Evolutionary conservation across 164 flowering plant genomes (phyloP), one percentile per base, ranked within the genome.

Genomic region (Platanus orientalis): DNA sequence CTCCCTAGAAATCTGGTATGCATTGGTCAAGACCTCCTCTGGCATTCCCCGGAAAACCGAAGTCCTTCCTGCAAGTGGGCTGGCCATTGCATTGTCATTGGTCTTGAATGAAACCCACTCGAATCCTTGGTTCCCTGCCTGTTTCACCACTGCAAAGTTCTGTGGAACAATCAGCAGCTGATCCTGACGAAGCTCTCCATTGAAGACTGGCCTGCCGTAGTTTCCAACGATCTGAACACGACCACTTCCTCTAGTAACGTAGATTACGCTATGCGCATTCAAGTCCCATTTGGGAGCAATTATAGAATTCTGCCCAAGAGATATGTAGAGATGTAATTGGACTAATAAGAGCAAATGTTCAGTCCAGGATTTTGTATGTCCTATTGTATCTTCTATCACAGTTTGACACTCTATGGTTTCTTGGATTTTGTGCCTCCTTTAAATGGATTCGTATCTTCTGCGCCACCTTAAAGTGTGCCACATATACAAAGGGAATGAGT

Each of bases 41-140:
- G 92, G 92, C 60, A 84, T 12, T 24, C 71, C 80, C 11, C 78
- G 39, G 63, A 84, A 3, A 25, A 53, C 77, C 2, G 92, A 87
- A 47, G 65, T 51, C 7, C 78, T 57, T 21, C 92, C 92, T 0
- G 78, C 76, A 0, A 87, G 47, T 4, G 79, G 74, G 74, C 62
- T 78, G 20, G 67, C 70, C 71, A 60, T 62, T n/a, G 90, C 81
- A 24, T 77, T 73, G 64, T 65, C 83, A 42, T 61, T 71, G 20
- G 90, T 87, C 78, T 81, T 81, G 81, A 85, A 77, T 11, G 81
- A 36, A 0, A 85, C 55, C 78, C 79, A 84, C 65, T 81, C 84
- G 57, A 77, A 71, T 7, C 87, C 86, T 32, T 73, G 55, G 9
- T 61, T 60, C 44, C 78, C 69, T 3, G 88, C 81, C 54, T 72